Conservation (phyloP, 768 basidiomycete species). For the Dacryopinax primogenitus region DNA sequence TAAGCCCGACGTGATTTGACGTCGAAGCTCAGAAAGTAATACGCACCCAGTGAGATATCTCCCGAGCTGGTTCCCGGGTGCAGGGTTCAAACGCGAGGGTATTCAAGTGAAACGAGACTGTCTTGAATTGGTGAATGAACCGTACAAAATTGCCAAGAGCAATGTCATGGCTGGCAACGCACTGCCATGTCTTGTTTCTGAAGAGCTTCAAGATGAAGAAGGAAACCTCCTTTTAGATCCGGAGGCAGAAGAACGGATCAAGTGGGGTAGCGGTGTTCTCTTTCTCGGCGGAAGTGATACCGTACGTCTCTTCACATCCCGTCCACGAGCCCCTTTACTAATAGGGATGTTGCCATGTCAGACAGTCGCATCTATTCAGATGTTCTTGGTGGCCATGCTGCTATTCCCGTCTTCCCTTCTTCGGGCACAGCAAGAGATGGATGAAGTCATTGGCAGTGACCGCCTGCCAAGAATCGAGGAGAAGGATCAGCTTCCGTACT, state of each 20-base stretch:
- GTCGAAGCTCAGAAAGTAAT: not conserved
- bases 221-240: not conserved
- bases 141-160: not conserved
- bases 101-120: not conserved
- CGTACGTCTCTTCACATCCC: not conserved
- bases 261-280: not conserved
- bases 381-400: slow-evolving; percentile 35
- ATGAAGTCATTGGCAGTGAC: slow-evolving; percentile 25
- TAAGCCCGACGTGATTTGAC: not conserved
- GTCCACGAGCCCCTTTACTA: not conserved
- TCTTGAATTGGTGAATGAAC: not conserved
- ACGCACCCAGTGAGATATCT: slow-evolving; percentile 32
- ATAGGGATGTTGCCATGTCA: not conserved
- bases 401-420: slow-evolving; percentile 22
- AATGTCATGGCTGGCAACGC: not conserved
- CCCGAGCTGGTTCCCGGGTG: slow-evolving; percentile 56
- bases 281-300: not conserved
- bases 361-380: slow-evolving; percentile 35
- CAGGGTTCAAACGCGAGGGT: slow-evolving; percentile 43
- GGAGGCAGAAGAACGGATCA: not conserved
- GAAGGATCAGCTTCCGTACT: slow-evolving; percentile 26
- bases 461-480: slow-evolving; percentile 31
- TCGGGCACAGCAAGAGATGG: slow-evolving; percentile 29
- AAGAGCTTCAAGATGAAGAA: not conserved
- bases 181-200: not conserved